Percentiles rank a stretch among this genome's conserved stretches.
phyloP scores from a whole-genome alignment of 257 asterid genomes.

The Orobanche coerulescens region DNA sequence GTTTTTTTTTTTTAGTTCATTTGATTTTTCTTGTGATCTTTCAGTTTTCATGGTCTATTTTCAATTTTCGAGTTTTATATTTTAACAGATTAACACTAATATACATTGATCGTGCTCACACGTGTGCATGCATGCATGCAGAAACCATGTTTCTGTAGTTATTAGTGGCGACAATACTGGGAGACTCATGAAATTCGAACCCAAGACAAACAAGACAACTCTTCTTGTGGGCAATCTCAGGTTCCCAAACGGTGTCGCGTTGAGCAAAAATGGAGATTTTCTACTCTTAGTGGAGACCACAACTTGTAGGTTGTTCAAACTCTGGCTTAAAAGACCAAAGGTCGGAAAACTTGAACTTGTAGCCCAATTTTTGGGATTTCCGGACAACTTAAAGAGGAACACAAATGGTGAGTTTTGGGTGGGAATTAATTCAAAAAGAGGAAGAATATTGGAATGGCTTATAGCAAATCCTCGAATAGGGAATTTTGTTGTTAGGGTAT shows the following conservation, averaged over 20 bases:
- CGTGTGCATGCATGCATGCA: too few relatives aligned
- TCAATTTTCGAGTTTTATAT: too few relatives aligned
- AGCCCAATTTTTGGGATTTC: slow-evolving; percentile 47
- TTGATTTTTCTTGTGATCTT: too few relatives aligned
- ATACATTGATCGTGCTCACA: too few relatives aligned
- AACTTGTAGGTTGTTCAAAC: slow-evolving; percentile 38
- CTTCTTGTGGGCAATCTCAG: slow-evolving; percentile 36
- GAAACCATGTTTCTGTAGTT: slow-evolving; percentile 37
- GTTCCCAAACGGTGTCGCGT: slow-evolving; percentile 77
- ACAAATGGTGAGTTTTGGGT: slow-evolving; percentile 67
- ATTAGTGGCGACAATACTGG: slow-evolving; percentile 54
- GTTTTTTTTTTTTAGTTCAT: too few relatives aligned
- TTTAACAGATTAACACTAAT: too few relatives aligned
- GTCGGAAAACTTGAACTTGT: slow-evolving; percentile 32
- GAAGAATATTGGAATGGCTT: slow-evolving; percentile 33
- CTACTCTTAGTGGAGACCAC: slow-evolving; percentile 61
- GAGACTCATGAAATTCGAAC: slow-evolving; percentile 53
- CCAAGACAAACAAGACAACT: slow-evolving; percentile 27
- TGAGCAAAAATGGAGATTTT: slow-evolving; percentile 45
- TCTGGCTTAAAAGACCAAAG: slow-evolving; percentile 44
- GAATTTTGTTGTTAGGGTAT: slow-evolving; percentile 18
- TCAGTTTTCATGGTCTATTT: too few relatives aligned
- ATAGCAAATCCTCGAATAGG: slow-evolving; percentile 45
- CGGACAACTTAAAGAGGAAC: slow-evolving; percentile 60
- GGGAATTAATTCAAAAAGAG: slow-evolving; percentile 43